A percentile compares a stretch with the other conserved stretches of the same genome.
These are phyloP conservation scores for Xylaria venustula DNA, from an alignment of 495 filamentous ascomycete genomes.

Conservation along the genomic window DNA sequence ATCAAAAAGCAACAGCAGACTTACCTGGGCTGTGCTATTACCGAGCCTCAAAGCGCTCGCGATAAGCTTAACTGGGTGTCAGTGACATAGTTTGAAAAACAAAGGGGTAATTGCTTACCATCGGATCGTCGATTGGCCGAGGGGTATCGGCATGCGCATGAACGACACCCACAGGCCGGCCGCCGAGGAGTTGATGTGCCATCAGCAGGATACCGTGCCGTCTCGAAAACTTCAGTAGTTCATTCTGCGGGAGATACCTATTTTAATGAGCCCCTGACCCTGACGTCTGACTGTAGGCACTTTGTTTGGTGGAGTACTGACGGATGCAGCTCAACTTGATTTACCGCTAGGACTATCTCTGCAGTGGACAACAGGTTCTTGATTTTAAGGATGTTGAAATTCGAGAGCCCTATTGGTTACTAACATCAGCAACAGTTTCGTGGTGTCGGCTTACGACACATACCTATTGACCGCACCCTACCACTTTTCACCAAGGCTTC, in stretches of 20 bases:
- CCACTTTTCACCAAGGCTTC: constrained; percentile 32
- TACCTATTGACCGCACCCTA: constrained; percentile 35
- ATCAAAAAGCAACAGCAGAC: neutral
- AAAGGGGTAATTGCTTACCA: constrained; percentile 11
- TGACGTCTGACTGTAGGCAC: constrained; percentile 2
- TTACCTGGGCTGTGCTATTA: constrained; percentile 31
- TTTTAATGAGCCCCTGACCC: constrained; percentile 7
- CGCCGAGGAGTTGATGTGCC: constrained; percentile 58
- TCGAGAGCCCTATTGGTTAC: constrained; percentile 30
- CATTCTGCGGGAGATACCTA: constrained; percentile 41
- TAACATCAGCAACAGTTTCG: neutral
- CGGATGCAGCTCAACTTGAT: constrained; percentile 43
- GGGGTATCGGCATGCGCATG: constrained; percentile 27
- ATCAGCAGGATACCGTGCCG: constrained; percentile 61
- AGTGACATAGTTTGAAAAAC: constrained; percentile 8
- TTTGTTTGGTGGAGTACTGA: constrained; percentile 18
- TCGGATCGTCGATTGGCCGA: constrained; percentile 29
- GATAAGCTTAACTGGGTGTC: constrained; percentile 19
- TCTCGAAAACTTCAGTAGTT: constrained; percentile 49
- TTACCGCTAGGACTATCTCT: constrained; percentile 33
- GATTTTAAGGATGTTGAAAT: constrained; percentile 39
- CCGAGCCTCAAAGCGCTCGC: constrained; percentile 21
- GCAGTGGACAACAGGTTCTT: constrained; percentile 28
- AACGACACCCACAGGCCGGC: constrained; percentile 43
- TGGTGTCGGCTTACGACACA: neutral